Conservation (phyloP, 352 stramenopile genomes). For the Phytophthora constricta region DNA sequence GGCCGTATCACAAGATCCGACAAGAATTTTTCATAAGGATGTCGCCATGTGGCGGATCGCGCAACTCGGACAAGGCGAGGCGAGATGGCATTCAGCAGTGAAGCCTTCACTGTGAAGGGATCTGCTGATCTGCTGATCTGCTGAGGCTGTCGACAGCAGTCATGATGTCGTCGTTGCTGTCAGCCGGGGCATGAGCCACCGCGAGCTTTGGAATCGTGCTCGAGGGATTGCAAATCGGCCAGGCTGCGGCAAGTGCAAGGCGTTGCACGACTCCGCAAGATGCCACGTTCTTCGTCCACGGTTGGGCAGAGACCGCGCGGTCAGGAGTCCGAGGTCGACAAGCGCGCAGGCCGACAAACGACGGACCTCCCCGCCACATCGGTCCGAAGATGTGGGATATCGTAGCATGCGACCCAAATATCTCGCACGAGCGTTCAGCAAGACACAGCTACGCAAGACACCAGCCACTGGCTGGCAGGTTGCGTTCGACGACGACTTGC, state of each 20-base stretch:
- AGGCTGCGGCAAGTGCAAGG: background rate
- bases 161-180: background rate
- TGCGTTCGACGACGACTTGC: too few species aligned
- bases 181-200: background rate
- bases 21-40: slow-evolving; percentile 39
- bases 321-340: too few species aligned
- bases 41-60: slow-evolving; percentile 23
- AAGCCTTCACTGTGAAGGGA: too few species aligned
- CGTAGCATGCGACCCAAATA: background rate
- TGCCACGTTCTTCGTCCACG: slow-evolving; percentile 1
- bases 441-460: too few species aligned
- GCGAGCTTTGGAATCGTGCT: background rate
- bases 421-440: background rate
- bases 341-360: background rate
- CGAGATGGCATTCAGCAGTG: background rate
- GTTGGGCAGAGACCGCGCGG: background rate
- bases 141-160: background rate
- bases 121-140: background rate
- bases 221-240: background rate
- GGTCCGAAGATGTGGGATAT: background rate
- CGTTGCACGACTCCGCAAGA: too few species aligned
- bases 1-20: slow-evolving; percentile 18
- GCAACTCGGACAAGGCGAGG: background rate
- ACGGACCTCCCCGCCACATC: too few species aligned
- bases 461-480: too few species aligned